Evolutionary conservation across 352 stramenopile species (phyloP), one percentile per base, ranked within the genome.

Genomic region (Pythium vanterpoolii): DNA sequence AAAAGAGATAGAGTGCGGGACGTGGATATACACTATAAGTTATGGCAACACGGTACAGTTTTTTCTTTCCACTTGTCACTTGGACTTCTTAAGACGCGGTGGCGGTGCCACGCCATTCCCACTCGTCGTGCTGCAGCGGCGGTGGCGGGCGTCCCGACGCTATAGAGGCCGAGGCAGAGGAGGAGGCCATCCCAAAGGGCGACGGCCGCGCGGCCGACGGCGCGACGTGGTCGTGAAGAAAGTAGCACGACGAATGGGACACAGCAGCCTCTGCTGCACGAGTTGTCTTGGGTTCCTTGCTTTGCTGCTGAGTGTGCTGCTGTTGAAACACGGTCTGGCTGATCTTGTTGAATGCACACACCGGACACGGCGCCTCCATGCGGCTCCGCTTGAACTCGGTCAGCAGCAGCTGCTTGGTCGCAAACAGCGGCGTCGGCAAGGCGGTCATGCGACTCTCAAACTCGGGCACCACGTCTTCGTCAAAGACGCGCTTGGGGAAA

Each of bases 311-410:
- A 49, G 24, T 16, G 33, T 46, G 13, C 9, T 30, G 34, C 19
- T 58, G 38, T 19, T 80, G 53, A 44, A 81, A 72, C 19, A 91
- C 72, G 6, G 79, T 50, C 33, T 55, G 53, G 51, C 86, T 87
- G 62, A 95, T 84, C 62, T 89, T 83, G 73, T 90, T 91, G 60
- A 87, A 92, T 30, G 75, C 71, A 52, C 86, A 95, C 43, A 95
- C 79, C 18, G 86, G 83, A 50, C 86, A 95, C 26, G 86, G 86
- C 8, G 83, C 80, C 50, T 93, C 81, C 23, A 88, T 77, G 9
- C 68, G 64, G 23, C 64, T 70, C 45, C 73, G 69, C 36, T 79
- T 77, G 33, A 89, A 95, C 64, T 95, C 86, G 16, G 60, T 66
- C 9, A 79, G 46, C 44, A 95, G 76, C 30, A 87, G 64, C 10